These are phyloP conservation scores for Wolfiporia cocos DNA, from an alignment of 1,284 basidiomycete genomes.

Conservation along the genomic window DNA sequence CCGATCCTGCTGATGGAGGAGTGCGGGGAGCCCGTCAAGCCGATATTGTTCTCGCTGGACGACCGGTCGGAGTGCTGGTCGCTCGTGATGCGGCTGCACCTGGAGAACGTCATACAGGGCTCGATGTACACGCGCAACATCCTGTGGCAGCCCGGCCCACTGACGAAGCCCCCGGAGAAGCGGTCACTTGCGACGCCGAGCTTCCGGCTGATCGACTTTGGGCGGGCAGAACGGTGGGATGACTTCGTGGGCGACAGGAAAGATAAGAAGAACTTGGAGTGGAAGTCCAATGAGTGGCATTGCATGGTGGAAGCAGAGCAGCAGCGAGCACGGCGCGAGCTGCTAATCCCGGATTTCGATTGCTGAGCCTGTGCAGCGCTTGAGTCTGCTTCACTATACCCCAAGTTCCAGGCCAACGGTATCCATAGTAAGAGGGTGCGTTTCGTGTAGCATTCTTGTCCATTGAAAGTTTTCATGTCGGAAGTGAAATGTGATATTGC, in stretches of 20 bases:
- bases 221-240: constrained; percentile 18
- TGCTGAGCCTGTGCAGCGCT: constrained; percentile 1
- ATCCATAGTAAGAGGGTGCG: no score
- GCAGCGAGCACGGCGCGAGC: background rate
- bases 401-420: no score
- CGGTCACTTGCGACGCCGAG: constrained; percentile 24
- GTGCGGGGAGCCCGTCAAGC: constrained; percentile 34
- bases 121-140: constrained; percentile 42
- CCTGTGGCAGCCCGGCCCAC: constrained; percentile 38
- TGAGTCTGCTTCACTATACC: background rate
- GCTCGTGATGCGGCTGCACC: constrained; percentile 37
- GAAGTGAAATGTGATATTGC: no score
- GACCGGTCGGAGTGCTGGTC: constrained; percentile 35
- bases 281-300: background rate
- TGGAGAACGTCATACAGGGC: constrained; percentile 32
- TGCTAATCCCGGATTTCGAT: constrained; percentile 2
- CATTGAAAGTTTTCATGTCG: no score
- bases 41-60: constrained; percentile 26
- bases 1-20: constrained; percentile 46
- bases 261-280: background rate
- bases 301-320: background rate
- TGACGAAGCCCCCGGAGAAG: constrained; percentile 26
- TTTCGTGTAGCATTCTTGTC: no score
- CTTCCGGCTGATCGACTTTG: constrained; percentile 52
- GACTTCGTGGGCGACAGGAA: background rate